Evolutionary conservation across 352 stramenopile species (phyloP).

Genomic region (Globisporangium recalcitrans): DNA sequence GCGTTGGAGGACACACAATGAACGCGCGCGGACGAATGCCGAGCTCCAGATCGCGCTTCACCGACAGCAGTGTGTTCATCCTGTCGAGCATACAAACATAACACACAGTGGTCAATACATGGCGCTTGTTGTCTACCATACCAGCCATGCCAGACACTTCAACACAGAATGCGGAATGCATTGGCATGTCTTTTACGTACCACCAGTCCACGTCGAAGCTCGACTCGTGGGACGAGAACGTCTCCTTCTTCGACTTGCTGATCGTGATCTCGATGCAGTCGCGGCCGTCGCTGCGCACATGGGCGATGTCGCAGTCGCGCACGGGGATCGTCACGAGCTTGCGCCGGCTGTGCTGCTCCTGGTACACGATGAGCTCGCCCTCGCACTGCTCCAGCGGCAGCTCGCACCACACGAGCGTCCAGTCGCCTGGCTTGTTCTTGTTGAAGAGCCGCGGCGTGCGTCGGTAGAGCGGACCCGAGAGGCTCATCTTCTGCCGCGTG

Average conservation of each 20-base stretch:
- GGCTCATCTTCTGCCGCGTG: conserved; percentile 44
- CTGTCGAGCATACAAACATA: conserved; percentile 17
- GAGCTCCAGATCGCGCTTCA: conserved; percentile 70
- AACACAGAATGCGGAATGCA: not conserved
- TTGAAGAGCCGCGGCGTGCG: conserved; percentile 66
- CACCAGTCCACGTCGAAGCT: conserved; percentile 87
- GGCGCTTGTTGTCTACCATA: not conserved
- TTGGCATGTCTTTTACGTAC: conserved; percentile 23
- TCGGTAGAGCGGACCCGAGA: conserved; percentile 67
- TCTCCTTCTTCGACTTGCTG: conserved; percentile 71
- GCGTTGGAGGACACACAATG: conserved; percentile 53
- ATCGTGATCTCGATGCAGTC: conserved; percentile 79
- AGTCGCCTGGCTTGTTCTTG: conserved; percentile 66
- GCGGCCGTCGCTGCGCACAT: conserved; percentile 76
- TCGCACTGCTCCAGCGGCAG: conserved; percentile 53
- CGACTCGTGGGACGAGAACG: conserved; percentile 76
- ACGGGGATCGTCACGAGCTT: conserved; percentile 48
- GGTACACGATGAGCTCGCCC: conserved; percentile 64
- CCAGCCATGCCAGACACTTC: not conserved
- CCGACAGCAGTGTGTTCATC: conserved; percentile 74
- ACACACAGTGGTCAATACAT: not conserved
- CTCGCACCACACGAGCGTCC: conserved; percentile 78
- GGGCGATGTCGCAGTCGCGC: conserved; percentile 64
- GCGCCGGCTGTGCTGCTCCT: conserved; percentile 51
- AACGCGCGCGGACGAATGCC: conserved; percentile 56